These are phyloP conservation scores for Agroathelia rolfsii DNA, from an alignment of 1,284 basidiomycete genomes.

Conservation along the genomic window DNA sequence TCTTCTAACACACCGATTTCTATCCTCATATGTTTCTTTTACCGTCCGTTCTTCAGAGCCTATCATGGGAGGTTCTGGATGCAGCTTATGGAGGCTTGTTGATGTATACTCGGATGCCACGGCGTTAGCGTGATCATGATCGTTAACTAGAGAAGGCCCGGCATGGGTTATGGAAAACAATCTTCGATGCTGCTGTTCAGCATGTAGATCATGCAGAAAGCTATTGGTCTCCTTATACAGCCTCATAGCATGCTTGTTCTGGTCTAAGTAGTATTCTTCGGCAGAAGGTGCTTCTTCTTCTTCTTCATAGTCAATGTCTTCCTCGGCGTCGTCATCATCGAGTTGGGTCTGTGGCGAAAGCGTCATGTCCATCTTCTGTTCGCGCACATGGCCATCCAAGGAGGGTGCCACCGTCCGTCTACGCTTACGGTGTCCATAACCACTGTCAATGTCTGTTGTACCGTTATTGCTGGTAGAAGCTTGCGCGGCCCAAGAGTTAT, in stretches of 20 bases:
- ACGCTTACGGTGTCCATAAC: no score
- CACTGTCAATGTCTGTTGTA: no score
- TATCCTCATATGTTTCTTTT: constrained; percentile 49
- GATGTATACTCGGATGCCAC: constrained; percentile 10
- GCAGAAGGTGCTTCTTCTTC: constrained; percentile 9
- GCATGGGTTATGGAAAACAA: constrained; percentile 28
- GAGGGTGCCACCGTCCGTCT: no score
- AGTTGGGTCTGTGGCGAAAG: background rate
- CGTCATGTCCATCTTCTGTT: no score
- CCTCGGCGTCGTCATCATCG: constrained; percentile 26
- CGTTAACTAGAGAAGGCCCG: no score
- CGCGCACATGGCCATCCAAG: no score
- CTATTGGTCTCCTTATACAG: constrained; percentile 50
- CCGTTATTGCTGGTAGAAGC: no score
- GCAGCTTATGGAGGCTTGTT: background rate
- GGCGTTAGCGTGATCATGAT: constrained; percentile 9
- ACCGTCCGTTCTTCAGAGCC: constrained; percentile 32
- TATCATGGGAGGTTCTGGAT: constrained; percentile 4
- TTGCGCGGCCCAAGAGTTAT: no score
- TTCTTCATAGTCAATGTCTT: constrained; percentile 21
- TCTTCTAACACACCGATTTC: constrained; percentile 57
- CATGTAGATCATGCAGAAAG: constrained; percentile 58
- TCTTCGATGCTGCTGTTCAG: constrained; percentile 51
- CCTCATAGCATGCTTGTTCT: constrained; percentile 14
- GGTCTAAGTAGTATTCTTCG: constrained; percentile 15